These are phyloP conservation scores for Moringa oleifera DNA, from an alignment of 345 rosid genomes.

Conservation along the genomic window DNA sequence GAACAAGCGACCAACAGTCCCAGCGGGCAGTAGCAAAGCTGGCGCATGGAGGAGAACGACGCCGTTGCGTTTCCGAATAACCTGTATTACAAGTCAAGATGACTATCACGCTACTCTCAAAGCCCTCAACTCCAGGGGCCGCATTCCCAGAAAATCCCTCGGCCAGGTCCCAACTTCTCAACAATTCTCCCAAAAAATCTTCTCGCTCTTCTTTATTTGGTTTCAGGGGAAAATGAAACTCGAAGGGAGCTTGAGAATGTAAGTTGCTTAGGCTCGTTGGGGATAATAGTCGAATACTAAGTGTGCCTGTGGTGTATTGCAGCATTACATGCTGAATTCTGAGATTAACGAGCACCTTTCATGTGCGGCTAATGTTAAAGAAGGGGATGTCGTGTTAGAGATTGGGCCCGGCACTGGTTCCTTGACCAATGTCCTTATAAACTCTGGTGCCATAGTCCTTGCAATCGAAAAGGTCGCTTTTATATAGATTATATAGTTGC, in stretches of 20 bases:
- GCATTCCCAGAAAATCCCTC: slow-evolving; percentile 81
- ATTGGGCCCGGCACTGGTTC: slow-evolving; percentile 98
- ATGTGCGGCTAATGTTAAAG: slow-evolving; percentile 47
- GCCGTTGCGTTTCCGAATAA: slow-evolving; percentile 10
- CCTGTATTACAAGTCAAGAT: slow-evolving; percentile 48
- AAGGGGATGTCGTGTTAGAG: slow-evolving; percentile 82
- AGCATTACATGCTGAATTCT: slow-evolving; percentile 93
- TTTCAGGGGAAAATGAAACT: not conserved
- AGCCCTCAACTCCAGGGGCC: slow-evolving; percentile 83
- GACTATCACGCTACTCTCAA: slow-evolving; percentile 64
- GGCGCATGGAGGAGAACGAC: slow-evolving; percentile 7
- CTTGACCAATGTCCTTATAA: slow-evolving; percentile 67
- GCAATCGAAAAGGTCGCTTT: slow-evolving; percentile 45
- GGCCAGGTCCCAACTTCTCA: slow-evolving; percentile 62
- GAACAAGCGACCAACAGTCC: slow-evolving; percentile 10
- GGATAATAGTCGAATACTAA: slow-evolving; percentile 24
- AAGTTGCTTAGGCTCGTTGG: not conserved
- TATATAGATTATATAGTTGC: not conserved
- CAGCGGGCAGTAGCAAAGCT: slow-evolving; percentile 1
- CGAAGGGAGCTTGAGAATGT: not conserved
- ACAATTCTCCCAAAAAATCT: not conserved
- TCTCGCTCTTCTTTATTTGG: not conserved
- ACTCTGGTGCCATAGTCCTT: slow-evolving; percentile 64
- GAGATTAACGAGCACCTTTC: slow-evolving; percentile 67
- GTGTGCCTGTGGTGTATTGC: slow-evolving; percentile 21